phyloP scores from a whole-genome alignment of 176 grass and related monocot genomes.

The Oryza longistaminata region DNA sequence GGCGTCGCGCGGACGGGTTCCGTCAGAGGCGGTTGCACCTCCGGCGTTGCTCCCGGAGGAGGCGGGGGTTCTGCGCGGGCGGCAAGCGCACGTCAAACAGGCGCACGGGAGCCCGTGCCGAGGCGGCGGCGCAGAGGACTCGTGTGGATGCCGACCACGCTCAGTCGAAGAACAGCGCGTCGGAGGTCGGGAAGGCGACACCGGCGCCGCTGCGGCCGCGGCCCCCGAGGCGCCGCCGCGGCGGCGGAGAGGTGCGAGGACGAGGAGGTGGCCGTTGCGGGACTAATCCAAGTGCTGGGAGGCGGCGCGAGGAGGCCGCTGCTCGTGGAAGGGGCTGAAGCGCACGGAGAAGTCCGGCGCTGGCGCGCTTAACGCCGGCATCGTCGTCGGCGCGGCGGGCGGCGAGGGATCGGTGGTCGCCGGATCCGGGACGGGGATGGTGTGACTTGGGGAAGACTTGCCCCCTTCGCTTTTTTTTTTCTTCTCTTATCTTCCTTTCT shows the following conservation, averaged over 20 bases:
- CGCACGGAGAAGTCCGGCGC: slow-evolving; percentile 69
- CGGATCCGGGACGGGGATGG: background rate
- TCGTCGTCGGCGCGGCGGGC: slow-evolving; percentile 40
- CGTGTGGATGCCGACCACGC: slow-evolving; percentile 95
- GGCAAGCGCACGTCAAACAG: slow-evolving; percentile 72
- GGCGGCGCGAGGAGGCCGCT: slow-evolving; percentile 62
- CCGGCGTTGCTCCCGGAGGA: slow-evolving; percentile 89
- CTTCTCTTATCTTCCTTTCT: background rate
- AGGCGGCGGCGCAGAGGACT: slow-evolving; percentile 66
- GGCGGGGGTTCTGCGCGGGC: slow-evolving; percentile 60
- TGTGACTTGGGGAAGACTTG: background rate
- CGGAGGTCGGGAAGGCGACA: slow-evolving; percentile 83
- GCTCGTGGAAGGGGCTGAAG: slow-evolving; percentile 88
- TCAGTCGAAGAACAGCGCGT: slow-evolving; percentile 87
- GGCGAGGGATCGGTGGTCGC: slow-evolving; percentile 31
- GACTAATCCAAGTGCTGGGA: slow-evolving; percentile 85
- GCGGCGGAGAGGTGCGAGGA: slow-evolving; percentile 67
- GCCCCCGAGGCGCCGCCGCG: background rate
- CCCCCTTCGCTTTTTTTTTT: background rate
- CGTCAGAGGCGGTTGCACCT: slow-evolving; percentile 63
- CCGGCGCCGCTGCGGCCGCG: slow-evolving; percentile 31
- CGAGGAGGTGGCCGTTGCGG: slow-evolving; percentile 91
- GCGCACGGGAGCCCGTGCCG: slow-evolving; percentile 74
- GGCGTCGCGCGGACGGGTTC: slow-evolving; percentile 87
- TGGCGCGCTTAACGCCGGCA: slow-evolving; percentile 82